Evolutionary conservation across 371 early-diverging fungal species (phyloP), one percentile per base, ranked within the genome.

Genomic region (Mucor mucedo): DNA sequence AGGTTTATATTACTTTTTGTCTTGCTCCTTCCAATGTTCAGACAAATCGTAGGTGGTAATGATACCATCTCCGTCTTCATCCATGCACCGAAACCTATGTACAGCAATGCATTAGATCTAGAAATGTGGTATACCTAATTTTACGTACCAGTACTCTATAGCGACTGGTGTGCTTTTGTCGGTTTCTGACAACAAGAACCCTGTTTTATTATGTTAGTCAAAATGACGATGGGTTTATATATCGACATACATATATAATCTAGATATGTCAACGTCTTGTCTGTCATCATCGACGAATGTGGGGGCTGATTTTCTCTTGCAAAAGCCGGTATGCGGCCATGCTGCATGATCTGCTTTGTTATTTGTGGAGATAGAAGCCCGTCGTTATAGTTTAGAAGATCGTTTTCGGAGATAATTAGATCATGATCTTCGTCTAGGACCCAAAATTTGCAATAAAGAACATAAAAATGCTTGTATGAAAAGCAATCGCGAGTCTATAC

Each of bases 381-480:
- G 30, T 79, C 82, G 63, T 88, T 88, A 69, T 93, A 93, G 48
- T 84, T 80, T 14, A 77, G 60, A 54, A 93, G 67, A 49, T 91
- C 89, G 41, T 79, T 68, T 57, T 84, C 84, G 45, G 83, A 83
- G 42, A 94, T 74, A 42, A 88, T 71, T 52, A 89, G 69, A 62
- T 93, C 92, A 45, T 90, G 90, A 59, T 94, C 90, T 30, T 77
- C 72, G 72, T 94, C 95, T 48, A 96, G 78, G 48, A 94, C 92
- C 90, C 92, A 96, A 71, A 97, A 95, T 75, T 93, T 95, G 83
- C 96, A 96, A 68, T 95, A 97, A 4, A 97, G 83, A 13, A 97
- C 98, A 75, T 95, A 97, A 66, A 96, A 97, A 69, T 97, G 95
- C 71, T 95, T 94, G 79, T 97, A 97, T 6, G 96, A 95, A 69